Evolutionary conservation across 176 grass and related monocot genomes (phyloP).

Genomic region (Sorghum bicolor): DNA sequence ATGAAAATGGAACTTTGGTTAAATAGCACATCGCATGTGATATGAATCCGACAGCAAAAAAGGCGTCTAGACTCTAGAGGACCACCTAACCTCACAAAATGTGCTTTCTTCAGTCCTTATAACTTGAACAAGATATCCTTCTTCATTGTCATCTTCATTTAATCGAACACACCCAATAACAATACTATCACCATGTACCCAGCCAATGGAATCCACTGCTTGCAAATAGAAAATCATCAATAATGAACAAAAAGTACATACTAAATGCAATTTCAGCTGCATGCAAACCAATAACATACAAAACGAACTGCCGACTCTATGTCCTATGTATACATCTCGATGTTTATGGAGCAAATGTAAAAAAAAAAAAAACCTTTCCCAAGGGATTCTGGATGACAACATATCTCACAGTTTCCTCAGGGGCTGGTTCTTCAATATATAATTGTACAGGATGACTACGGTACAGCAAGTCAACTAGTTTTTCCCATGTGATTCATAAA

Average conservation of each 20-base stretch:
- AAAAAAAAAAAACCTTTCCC: background rate
- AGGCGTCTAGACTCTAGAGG: slow-evolving; percentile 15
- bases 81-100: slow-evolving; percentile 69
- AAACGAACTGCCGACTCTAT: background rate
- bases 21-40: background rate
- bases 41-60: slow-evolving; percentile 8
- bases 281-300: background rate
- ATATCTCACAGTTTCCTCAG: background rate
- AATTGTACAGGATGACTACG: slow-evolving; percentile 1
- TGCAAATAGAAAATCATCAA: slow-evolving; percentile 29
- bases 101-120: slow-evolving; percentile 52
- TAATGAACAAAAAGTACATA: slow-evolving; percentile 25
- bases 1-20: background rate
- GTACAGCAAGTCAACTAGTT: background rate
- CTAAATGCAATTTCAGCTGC: background rate
- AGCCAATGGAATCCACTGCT: slow-evolving; percentile 87
- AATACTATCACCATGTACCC: slow-evolving; percentile 77
- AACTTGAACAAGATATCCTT: slow-evolving; percentile 81
- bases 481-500: background rate
- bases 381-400: background rate
- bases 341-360: background rate
- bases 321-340: background rate
- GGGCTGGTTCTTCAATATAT: background rate
- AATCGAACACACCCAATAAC: slow-evolving; percentile 72
- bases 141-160: slow-evolving; percentile 72